Percentiles rank a stretch among this genome's conserved stretches.
phyloP scores from a whole-genome alignment of 108 stramenopile genomes.

The Schizochytrium sp. region DNA sequence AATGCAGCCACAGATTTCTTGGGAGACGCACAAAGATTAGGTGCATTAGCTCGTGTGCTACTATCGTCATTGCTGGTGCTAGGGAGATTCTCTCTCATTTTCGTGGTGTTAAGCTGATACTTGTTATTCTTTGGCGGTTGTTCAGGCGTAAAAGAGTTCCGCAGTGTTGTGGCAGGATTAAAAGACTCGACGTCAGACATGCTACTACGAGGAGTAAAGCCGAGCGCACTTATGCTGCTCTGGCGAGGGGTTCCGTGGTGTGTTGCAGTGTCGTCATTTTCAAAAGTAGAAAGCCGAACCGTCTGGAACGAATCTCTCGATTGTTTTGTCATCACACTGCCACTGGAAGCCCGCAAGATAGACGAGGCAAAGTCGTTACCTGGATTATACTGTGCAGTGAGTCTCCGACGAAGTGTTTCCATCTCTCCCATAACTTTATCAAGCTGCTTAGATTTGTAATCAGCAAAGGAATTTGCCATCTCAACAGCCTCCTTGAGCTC shows the following conservation, averaged over 20 bases:
- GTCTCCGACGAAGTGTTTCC: background rate
- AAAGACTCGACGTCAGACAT: background rate
- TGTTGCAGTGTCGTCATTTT: background rate
- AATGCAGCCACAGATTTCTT: too few species aligned
- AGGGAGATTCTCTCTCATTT: too few species aligned
- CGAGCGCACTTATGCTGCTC: background rate
- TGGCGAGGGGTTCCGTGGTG: background rate
- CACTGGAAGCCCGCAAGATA: background rate
- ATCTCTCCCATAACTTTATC: background rate
- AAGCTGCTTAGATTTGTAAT: conserved; percentile 31
- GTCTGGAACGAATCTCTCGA: background rate
- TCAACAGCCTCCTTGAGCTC: conserved; percentile 57
- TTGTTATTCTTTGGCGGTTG: background rate
- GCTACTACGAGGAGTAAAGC: background rate
- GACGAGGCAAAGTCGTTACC: background rate
- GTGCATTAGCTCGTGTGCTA: too few species aligned
- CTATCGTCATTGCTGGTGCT: too few species aligned
- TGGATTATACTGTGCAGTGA: too few species aligned
- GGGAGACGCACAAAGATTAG: too few species aligned
- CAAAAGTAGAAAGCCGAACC: background rate
- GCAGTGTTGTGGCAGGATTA: background rate
- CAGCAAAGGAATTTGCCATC: conserved; percentile 51
- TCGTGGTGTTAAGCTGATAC: too few species aligned
- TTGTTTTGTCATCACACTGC: conserved; percentile 1
- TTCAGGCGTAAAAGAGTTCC: background rate